Base-by-base conservation (phyloP, 1,139 yeast species). In the Zygosaccharomyces sapae region DNA sequence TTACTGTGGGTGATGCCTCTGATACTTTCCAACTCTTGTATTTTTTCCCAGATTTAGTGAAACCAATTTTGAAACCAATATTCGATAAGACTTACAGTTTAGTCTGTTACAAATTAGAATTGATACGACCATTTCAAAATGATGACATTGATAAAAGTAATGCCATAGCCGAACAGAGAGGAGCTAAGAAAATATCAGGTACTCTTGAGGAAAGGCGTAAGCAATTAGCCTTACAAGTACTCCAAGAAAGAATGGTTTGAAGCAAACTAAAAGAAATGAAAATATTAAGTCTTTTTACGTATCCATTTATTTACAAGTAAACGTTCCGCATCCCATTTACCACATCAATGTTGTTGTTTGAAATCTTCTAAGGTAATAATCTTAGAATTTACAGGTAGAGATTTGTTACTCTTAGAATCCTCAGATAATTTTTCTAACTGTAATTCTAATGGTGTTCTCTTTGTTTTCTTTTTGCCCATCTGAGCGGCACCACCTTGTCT, bases 11-110 rank as follows among this genome's bases (percentile, higher is more conserved):
- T 38, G 96, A 89, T 65, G 95, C 96, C 0, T 83, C 95, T 0
- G 96, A 89, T 58, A 85, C 95, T 0, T 90, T 90, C 72, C 81
- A 86, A 48, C 72, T 89, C 55, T 81, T 83, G 36, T 86, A 86
- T 57, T 87, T 90, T 65, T 87, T 86, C 76, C 96, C 96, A 1
- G 76, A 71, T 35, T 59, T 73, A 1, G 50, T 75, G 3, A 75
- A 80, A 49, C 80, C 82, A n/a, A 61, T 76, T 36, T 66, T 88
- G 44, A 69, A 73, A 3, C 78, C 79, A 1, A 61, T 82, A 0
- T 80, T 85, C 51, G 72, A 80, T 48, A 69, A 70, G 4, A 56
- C 76, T 12, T 86, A 82, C 63, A 76, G 78, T 44, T 47, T 77
- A 1, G 56, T 72, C 22, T 63, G 76, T n/a, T 81, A 78, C 8